Percentiles rank a stretch among this genome's conserved stretches.
Evolutionary conservation across 2,329 filamentous ascomycete genomes (phyloP).

Genomic region (Fusarium beomiforme): DNA sequence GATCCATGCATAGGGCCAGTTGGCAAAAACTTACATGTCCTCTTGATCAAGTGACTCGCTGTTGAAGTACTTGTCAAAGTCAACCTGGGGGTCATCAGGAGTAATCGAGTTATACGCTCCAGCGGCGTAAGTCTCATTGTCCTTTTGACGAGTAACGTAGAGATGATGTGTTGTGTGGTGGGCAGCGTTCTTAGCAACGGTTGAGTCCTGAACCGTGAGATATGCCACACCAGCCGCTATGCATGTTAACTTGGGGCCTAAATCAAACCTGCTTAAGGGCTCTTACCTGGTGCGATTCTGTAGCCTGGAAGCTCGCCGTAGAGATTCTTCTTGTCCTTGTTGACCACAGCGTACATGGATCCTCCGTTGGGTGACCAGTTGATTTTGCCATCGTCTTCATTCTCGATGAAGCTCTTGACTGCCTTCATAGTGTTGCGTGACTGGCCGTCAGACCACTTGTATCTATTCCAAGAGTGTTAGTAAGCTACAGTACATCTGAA

Average conservation of each 20-base stretch:
- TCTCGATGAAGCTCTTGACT: neutral
- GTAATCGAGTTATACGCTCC: neutral
- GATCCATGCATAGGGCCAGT: neutral
- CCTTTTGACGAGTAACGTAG: neutral
- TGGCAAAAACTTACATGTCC: neutral
- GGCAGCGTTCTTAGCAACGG: neutral
- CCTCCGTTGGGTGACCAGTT: neutral
- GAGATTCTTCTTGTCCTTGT: neutral
- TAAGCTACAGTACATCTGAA: fast-evolving
- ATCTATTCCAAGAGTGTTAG: neutral
- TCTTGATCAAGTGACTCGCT: neutral
- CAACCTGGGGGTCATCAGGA: neutral
- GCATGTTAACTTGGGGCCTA: fast-evolving
- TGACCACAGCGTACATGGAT: neutral
- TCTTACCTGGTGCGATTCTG: neutral
- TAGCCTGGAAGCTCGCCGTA: neutral
- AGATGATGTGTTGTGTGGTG: slow-evolving; percentile 5
- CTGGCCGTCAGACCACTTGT: neutral
- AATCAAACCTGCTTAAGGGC: fast-evolving
- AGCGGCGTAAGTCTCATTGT: neutral
- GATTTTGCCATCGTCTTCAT: neutral
- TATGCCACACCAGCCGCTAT: neutral
- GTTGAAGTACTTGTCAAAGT: slow-evolving; percentile 9
- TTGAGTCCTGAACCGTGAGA: neutral
- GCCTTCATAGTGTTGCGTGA: neutral